Evolutionary conservation across 331 rosid genomes (phyloP), one percentile per base, ranked within the genome.

Genomic region (Malus hybrid): DNA sequence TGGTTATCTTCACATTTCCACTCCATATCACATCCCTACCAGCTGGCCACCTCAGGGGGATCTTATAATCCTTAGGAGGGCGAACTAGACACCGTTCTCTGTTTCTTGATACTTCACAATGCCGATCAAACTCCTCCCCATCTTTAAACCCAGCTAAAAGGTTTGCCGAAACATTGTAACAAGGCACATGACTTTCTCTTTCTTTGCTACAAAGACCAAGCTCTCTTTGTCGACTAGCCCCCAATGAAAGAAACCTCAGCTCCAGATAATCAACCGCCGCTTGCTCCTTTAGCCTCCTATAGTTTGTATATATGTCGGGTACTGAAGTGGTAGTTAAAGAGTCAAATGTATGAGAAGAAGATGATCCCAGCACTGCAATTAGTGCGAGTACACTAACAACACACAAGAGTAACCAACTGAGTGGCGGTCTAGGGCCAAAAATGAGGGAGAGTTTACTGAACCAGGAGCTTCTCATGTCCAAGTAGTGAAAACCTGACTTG

Each of bases 11-110:
- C 81, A 95, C 98, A 71, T 95, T 95, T 57, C 88, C 98, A 68
- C 97, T 95, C 98, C 99, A 95, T 86, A 95, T 92, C 70, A 95
- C 87, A 74, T 92, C 99, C 82, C 96, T 88, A 34, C 98, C 99
- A 81, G 81, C 82, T 3, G 99, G 98, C 99, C 99, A 95, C 69
- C 86, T 89, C 70, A 95, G 65, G 55, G 99, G 99, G 74, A 82
- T 89, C 84, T 92, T 95, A 82, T 92, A 95, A 15, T 95, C 99
- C 83, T 95, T 95, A 5, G 99, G 98, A 81, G 99, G 93, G 42
- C 98, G 98, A 84, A 95, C 83, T 72, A 95, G 79, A 80, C 99
- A 95, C 77, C 68, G 88, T 67, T 88, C 88, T 7, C 24, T 77
- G 39, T 75, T 87, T 72, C 77, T 80, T 24, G 80, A 83, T 61